Conservation (phyloP, 352 stramenopile species). For the Detonula confervacea region DNA sequence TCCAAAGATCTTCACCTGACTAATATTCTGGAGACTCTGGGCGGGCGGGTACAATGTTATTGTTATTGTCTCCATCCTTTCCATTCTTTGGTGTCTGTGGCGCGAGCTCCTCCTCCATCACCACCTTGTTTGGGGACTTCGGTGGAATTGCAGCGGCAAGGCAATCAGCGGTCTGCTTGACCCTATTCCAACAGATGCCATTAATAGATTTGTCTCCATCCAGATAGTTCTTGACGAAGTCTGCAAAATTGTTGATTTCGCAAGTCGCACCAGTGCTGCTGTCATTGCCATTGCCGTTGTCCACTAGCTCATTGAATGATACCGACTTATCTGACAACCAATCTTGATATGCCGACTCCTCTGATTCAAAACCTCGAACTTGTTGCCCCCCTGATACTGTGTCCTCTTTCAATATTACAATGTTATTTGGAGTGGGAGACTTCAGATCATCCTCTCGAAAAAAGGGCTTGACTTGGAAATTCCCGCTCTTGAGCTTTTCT, state of each 20-base stretch:
- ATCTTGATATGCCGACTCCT: conserved; percentile 63
- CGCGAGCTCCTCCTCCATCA: conserved; percentile 16
- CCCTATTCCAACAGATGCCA: conserved; percentile 66
- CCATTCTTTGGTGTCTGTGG: too few relatives aligned
- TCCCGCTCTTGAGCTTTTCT: conserved; percentile 59
- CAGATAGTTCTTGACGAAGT: conserved; percentile 65
- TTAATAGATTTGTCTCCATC: conserved; percentile 62
- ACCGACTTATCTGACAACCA: conserved; percentile 40
- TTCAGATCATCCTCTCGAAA: conserved; percentile 10
- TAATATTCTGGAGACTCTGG: too few relatives aligned
- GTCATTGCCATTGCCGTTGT: not conserved
- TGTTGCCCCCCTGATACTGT: conserved; percentile 36
- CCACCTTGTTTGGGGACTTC: conserved; percentile 11
- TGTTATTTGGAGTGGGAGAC: conserved; percentile 20
- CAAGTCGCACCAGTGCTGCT: too few relatives aligned
- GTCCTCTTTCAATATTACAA: conserved; percentile 61
- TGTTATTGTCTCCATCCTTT: too few relatives aligned
- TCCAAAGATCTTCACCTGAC: too few relatives aligned
- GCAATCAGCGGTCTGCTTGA: not conserved
- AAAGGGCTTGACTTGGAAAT: conserved; percentile 46
- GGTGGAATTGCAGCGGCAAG: not conserved
- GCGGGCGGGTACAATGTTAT: too few relatives aligned
- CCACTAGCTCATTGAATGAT: conserved; percentile 11
- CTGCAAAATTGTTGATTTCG: conserved; percentile 20
- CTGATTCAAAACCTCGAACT: conserved; percentile 57